Base-by-base conservation (phyloP, 83 land plant genomes). In the Picea mariana region DNA sequence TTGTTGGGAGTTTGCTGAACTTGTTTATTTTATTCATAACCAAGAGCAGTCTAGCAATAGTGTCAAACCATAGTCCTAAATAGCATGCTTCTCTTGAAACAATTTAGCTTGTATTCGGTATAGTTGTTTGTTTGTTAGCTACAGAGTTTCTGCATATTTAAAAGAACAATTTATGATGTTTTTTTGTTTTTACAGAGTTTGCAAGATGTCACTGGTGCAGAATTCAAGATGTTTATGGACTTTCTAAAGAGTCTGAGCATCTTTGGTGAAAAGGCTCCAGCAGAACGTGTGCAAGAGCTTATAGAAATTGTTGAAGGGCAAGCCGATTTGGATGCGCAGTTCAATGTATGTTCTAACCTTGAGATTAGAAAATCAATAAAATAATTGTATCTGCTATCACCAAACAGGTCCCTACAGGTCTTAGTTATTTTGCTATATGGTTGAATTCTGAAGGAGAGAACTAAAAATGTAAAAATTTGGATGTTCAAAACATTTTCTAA, bases 211-310 rank as follows among this genome's bases (percentile, higher is more conserved):
- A 97, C 99, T 49, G 95, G 97, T 75, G 97, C 92, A 49, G 99
- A 97, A 78, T 97, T 97, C 81, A 93, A 96, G 84, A 89, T 97
- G 96, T 97, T 97, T 82, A 95, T 97, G 98, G 97, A 97, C 65
- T 97, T 97, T 83, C 78, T 97, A 80, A 94, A 87, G 87, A 91
- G 94, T 81, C 92, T 97, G 67, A 91, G 83, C 62, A 87, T 97
- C 62, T 97, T 97, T 92, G 98, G 97, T 34, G 94, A 94, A 38
- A 86, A 83, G 64, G 95, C 97, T 82, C 95, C 97, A 21, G 86
- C 87, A 62, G 97, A 97, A 40, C 94, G 93, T 20, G 84, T 97
- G 26, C 96, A 97, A 86, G 99, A 97, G 81, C 92, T 97, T 62
- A 88, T 94, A 85, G 94, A 89, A 86, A 94, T 97, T 63, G 94